Percentiles rank a stretch among this genome's conserved stretches.
Evolutionary conservation across 129 eudicot species (phyloP).

Genomic region (Flaveria bidentis): DNA sequence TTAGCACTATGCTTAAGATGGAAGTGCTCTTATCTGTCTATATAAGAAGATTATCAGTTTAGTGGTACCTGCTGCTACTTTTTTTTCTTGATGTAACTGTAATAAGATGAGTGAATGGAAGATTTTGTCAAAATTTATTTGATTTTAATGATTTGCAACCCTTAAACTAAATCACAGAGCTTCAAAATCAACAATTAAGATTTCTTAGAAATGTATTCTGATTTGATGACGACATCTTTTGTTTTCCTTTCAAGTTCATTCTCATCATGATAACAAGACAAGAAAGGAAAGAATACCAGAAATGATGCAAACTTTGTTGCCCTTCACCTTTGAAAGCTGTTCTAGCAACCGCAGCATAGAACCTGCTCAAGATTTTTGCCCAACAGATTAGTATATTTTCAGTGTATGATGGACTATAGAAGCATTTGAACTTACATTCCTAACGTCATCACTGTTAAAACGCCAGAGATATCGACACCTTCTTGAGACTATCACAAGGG

Average conservation of each 20-base stretch:
- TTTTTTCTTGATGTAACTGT: background rate
- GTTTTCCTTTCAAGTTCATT: background rate
- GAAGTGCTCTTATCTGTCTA: background rate
- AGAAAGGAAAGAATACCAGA: slow-evolving; percentile 56
- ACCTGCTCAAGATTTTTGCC: slow-evolving; percentile 50
- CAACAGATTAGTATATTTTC: slow-evolving; percentile 16
- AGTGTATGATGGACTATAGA: slow-evolving; percentile 12
- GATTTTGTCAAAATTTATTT: background rate
- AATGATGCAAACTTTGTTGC: slow-evolving; percentile 92
- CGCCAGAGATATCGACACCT: slow-evolving; percentile 89
- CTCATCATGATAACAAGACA: background rate
- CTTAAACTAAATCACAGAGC: background rate
- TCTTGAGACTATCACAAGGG: slow-evolving; percentile 72
- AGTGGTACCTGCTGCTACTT: slow-evolving; percentile 1
- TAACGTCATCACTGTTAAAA: slow-evolving; percentile 92
- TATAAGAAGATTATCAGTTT: background rate
- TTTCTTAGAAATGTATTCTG: background rate
- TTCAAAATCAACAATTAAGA: background rate
- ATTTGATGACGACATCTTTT: background rate
- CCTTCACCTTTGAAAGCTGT: slow-evolving; percentile 97
- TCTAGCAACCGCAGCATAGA: slow-evolving; percentile 89
- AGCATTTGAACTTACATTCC: slow-evolving; percentile 76
- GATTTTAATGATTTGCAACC: background rate
- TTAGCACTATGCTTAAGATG: background rate
- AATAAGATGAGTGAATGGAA: background rate